These are phyloP conservation scores for Senna siamea DNA, from an alignment of 306 rosid species.

Conservation along the genomic window DNA sequence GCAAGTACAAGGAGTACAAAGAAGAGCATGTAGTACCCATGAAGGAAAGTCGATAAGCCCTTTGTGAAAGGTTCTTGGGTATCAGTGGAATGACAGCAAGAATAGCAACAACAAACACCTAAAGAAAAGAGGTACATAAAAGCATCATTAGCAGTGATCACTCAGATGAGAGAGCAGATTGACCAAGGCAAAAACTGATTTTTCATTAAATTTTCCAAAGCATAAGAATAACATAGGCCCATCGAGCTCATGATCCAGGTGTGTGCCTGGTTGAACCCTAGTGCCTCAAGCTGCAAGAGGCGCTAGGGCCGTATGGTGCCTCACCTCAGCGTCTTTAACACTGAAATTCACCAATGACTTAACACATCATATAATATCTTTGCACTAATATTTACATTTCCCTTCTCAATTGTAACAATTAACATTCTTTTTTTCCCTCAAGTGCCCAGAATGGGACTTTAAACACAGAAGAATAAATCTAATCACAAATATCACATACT, in stretches of 20 bases:
- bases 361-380: neutral
- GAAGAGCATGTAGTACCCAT: slow-evolving; percentile 89
- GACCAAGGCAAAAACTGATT: neutral
- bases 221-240: neutral
- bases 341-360: neutral
- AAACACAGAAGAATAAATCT: slow-evolving; percentile 16
- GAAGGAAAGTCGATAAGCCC: slow-evolving; percentile 90
- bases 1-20: slow-evolving; percentile 73
- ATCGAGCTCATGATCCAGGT: neutral
- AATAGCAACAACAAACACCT: slow-evolving; percentile 91
- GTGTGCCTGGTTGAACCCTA: no score
- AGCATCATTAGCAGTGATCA: slow-evolving; percentile 32
- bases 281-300: no score
- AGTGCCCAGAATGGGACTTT: neutral
- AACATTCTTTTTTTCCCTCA: neutral
- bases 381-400: neutral
- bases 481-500: slow-evolving; percentile 18
- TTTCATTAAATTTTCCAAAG: neutral
- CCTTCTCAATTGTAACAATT: neutral
- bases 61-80: slow-evolving; percentile 73
- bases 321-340: no score
- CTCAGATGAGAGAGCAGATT: neutral
- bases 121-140: slow-evolving; percentile 22
- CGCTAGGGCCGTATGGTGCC: no score
- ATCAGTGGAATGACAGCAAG: slow-evolving; percentile 84